Base-by-base conservation (phyloP, 495 filamentous ascomycete species). In the Hypoxylon intermedium region DNA sequence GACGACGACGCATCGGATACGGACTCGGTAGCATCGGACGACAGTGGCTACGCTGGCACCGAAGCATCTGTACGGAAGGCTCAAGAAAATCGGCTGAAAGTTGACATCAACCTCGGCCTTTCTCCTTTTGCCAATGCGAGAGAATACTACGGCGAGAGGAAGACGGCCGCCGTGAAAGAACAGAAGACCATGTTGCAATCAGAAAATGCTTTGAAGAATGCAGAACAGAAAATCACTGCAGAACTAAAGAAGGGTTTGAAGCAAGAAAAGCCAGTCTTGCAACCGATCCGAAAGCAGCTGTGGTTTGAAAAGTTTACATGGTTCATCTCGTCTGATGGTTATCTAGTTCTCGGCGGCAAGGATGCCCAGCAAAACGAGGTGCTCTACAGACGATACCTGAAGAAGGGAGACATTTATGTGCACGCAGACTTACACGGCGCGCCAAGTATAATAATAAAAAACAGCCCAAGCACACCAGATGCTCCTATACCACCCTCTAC, bases 241-340 rank as follows among this genome's bases (percentile, higher is more conserved):
- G 91, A 96, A 68, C 79, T 98, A 5, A 94, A 89, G 74, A 90
- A 89, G 63, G 87, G 85, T 0, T 74, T 98, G 43, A 95, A 95
- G 73, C 89, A 93, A 63, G 94, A 98, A 72, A 98, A 98, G 69
- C 86, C 91, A 19, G 74, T 96, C 13, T 78, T 98, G 1, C 88
- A 91, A 46, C 92, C 89, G 11, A 86, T 96, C 9, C 79, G 94
- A 33, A 88, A 85, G 59, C 86, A 85, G 43, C 82, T 91, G 63
- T 98, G 94, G 93, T 97, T 98, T 66, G 94, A 98, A 65, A 98
- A 98, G 68, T 98, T 96, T 63, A 72, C 84, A 12, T 97, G 89
- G 77, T 98, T 98, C 77, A 85, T 98, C 58, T 96, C 92, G 1
- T 96, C 93, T 0, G 94, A 98, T 63, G 93, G 94, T 6, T 97